Percentiles rank a stretch among this genome's conserved stretches.
Evolutionary conservation across 1,139 yeast species (phyloP).

Genomic region (Arxiozyma slooffiae): DNA sequence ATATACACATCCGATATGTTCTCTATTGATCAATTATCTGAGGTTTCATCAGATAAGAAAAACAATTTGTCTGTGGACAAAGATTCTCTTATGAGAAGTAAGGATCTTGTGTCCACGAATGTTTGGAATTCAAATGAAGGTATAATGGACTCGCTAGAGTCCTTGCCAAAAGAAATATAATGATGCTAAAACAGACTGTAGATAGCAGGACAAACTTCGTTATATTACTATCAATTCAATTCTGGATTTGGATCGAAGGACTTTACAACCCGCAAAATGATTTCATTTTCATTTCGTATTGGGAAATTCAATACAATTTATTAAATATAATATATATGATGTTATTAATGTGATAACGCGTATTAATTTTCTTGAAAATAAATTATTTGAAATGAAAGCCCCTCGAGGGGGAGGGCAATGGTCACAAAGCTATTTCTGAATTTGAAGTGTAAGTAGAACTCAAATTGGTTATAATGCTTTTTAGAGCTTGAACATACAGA

Average conservation of each 20-base stretch:
- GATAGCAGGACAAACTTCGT: background rate
- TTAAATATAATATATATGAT: too few relatives aligned
- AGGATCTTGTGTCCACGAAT: background rate
- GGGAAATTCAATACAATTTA: background rate
- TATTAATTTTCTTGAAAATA: too few relatives aligned
- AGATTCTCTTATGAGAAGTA: background rate
- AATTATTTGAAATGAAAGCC: too few relatives aligned
- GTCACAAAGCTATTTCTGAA: too few relatives aligned
- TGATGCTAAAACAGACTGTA: background rate
- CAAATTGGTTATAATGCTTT: too few relatives aligned
- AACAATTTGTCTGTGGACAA: background rate
- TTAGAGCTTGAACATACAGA: too few relatives aligned
- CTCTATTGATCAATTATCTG: conserved; percentile 4
- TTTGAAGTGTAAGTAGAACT: too few relatives aligned
- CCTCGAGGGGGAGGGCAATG: too few relatives aligned
- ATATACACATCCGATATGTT: conserved; percentile 3
- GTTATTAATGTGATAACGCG: background rate
- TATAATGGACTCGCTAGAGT: background rate
- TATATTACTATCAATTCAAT: conserved; percentile 3
- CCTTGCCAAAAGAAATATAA: conserved; percentile 1
- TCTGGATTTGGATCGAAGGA: conserved; percentile 2
- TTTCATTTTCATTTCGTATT: background rate
- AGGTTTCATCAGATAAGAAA: background rate
- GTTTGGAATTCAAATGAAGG: conserved; percentile 1
- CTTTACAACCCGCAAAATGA: conserved; percentile 3